Percentiles rank a stretch among this genome's conserved stretches.
These are phyloP conservation scores for Kalanchoe fedtschenkoi DNA, from an alignment of 164 flowering plant species.

Conservation along the genomic window DNA sequence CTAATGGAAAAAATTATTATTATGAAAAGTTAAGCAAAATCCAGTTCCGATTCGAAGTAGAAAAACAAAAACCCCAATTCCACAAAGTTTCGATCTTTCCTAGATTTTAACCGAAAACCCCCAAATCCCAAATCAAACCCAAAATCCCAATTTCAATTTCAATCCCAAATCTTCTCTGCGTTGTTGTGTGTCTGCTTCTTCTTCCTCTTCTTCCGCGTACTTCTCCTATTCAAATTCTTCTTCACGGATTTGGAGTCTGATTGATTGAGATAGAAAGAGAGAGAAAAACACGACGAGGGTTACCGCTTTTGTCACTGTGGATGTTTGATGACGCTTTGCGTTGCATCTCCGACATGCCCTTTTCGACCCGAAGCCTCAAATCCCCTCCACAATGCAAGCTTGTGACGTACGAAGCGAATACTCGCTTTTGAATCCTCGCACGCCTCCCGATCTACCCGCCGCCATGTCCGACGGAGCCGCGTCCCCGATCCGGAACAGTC, in stretches of 20 bases:
- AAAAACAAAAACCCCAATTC: not conserved
- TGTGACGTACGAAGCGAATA: too few relatives aligned
- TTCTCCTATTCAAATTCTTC: not conserved
- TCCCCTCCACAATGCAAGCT: constrained; percentile 15
- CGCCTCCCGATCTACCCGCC: constrained; percentile 20
- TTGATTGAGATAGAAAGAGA: not conserved
- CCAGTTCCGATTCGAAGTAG: constrained; percentile 1
- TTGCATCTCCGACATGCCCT: constrained; percentile 1
- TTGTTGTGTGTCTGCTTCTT: too few relatives aligned
- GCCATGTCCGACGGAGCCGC: constrained; percentile 28
- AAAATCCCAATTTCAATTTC: too few relatives aligned
- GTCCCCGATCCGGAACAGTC: constrained; percentile 12
- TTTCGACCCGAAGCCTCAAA: not conserved
- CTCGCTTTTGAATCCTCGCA: constrained; percentile 10
- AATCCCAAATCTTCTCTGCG: constrained; percentile 2
- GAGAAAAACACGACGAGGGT: not conserved
- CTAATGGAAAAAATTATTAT: not conserved
- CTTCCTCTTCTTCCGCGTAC: not conserved
- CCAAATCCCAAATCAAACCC: constrained; percentile 10
- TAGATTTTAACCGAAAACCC: not conserved
- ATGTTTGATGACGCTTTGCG: not conserved
- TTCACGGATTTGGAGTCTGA: not conserved
- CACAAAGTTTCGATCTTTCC: not conserved
- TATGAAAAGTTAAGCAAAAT: constrained; percentile 6
- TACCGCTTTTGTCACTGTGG: not conserved